Evolutionary conservation across 345 rosid species (phyloP).

Genomic region (Camelina laxa): DNA sequence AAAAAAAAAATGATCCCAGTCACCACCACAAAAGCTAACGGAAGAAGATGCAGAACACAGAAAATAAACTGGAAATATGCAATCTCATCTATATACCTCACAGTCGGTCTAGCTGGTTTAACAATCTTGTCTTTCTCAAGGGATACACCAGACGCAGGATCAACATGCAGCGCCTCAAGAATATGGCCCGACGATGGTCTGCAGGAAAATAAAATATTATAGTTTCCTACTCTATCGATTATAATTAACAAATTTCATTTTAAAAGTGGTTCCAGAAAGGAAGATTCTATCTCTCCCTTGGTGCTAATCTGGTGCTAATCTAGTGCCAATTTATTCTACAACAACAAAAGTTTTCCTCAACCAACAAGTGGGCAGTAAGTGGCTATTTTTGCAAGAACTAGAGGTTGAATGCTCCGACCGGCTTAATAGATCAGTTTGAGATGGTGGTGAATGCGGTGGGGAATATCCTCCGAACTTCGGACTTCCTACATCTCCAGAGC

Average conservation of each 20-base stretch:
- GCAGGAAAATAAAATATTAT: conserved; percentile 67
- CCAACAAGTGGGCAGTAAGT: conserved; percentile 72
- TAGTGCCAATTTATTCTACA: conserved; percentile 56
- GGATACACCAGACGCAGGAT: conserved; percentile 94
- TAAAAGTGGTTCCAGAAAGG: conserved; percentile 55
- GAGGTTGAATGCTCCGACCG: conserved; percentile 99
- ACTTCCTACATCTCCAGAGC: conserved; percentile 66
- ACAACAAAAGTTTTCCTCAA: conserved; percentile 59
- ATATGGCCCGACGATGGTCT: conserved; percentile 84
- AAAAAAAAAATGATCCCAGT: neutral
- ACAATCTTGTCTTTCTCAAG: conserved; percentile 72
- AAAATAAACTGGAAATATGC: conserved; percentile 8
- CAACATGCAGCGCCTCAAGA: conserved; percentile 96
- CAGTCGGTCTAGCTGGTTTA: conserved; percentile 57
- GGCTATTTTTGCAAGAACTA: conserved; percentile 96
- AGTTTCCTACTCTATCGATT: conserved; percentile 23
- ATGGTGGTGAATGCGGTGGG: conserved; percentile 89
- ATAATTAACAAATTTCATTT: conserved; percentile 2
- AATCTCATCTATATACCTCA: conserved; percentile 52
- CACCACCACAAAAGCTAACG: conserved; percentile 5
- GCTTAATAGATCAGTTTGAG: conserved; percentile 64
- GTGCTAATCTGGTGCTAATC: conserved; percentile 59
- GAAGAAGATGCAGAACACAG: neutral
- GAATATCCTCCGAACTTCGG: conserved; percentile 82
- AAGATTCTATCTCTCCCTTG: conserved; percentile 65